These are phyloP conservation scores for Microsporum canis DNA, from an alignment of 2,329 filamentous ascomycete species.

Conservation along the genomic window DNA sequence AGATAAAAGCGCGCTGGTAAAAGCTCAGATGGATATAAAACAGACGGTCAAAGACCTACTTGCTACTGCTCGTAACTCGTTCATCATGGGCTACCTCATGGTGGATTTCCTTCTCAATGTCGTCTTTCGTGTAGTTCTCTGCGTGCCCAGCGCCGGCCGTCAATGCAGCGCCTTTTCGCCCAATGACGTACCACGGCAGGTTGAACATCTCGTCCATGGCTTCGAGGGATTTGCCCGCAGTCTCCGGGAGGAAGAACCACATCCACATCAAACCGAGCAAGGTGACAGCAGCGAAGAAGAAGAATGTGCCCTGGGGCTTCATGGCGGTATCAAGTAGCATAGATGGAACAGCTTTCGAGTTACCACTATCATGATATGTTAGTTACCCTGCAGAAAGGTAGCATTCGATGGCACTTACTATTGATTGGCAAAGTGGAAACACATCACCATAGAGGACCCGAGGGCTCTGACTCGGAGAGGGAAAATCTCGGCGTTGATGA, in stretches of 20 bases:
- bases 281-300: slow-evolving; percentile 61
- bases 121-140: background rate
- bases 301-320: slow-evolving; percentile 55
- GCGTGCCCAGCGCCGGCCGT: slow-evolving; percentile 8
- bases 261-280: slow-evolving; percentile 56
- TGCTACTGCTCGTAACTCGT: background rate
- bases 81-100: background rate
- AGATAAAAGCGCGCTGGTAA: background rate
- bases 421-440: slow-evolving; percentile 32
- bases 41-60: background rate
- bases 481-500: slow-evolving; percentile 38
- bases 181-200: slow-evolving; percentile 15
- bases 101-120: background rate
- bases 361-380: slow-evolving; percentile 10
- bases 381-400: background rate
- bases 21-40: background rate
- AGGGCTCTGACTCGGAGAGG: slow-evolving; percentile 34
- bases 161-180: slow-evolving; percentile 12
- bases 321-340: slow-evolving; percentile 41
- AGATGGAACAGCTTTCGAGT: slow-evolving; percentile 22
- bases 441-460: slow-evolving; percentile 35
- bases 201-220: slow-evolving; percentile 15
- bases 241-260: slow-evolving; percentile 60
- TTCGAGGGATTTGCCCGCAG: slow-evolving; percentile 42
- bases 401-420: slow-evolving; percentile 14